Evolutionary conservation across 352 stramenopile genomes (phyloP), one percentile per base, ranked within the genome.

Genomic region (Phytophthora kernoviae): DNA sequence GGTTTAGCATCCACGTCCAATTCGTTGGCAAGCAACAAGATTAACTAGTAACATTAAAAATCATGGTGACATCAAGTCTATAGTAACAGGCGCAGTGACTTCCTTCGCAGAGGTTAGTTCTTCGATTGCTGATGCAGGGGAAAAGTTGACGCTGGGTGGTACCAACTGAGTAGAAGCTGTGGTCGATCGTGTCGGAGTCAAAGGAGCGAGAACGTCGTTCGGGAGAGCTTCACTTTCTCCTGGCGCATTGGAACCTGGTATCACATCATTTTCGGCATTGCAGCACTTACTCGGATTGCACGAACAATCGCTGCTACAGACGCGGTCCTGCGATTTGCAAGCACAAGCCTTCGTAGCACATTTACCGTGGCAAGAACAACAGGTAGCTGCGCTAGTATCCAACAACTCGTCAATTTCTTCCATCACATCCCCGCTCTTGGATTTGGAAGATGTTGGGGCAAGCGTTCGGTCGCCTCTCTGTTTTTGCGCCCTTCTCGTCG

Each of bases 291-390:
- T 43, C 27, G 62, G 68, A 30, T 81, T 81, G 68, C 83, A 93
- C 22, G 54, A 79, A 51, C 83, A 94, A 21, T 75, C 59, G 17
- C 41, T 48, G 12, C 75, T 67, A 46, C 83, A 92, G 4, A 50
- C 40, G 24, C 66, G 63, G 37, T 67, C 75, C 24, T 75, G 65
- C 0, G 78, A 75, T 36, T 83, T 80, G 53, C 83, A 93, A 3
- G 67, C 78, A 46, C 85, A 94, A 11, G 61, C 75, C 39, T 87
- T 90, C 12, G 79, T 92, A 15, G 75, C 81, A 36, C 83, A 93
- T 54, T 91, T 94, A n/a, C 81, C 77, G 18, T 79, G 76, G 51
- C 85, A 93, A 7, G 66, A 75, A 36, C 83, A 93, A 32, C 81
- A 91, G 12, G 72, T 50, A 27, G 42, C 56, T 15, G 18, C 39